Conservation (phyloP, 1,139 yeast species). For the Taphrina deformans region DNA sequence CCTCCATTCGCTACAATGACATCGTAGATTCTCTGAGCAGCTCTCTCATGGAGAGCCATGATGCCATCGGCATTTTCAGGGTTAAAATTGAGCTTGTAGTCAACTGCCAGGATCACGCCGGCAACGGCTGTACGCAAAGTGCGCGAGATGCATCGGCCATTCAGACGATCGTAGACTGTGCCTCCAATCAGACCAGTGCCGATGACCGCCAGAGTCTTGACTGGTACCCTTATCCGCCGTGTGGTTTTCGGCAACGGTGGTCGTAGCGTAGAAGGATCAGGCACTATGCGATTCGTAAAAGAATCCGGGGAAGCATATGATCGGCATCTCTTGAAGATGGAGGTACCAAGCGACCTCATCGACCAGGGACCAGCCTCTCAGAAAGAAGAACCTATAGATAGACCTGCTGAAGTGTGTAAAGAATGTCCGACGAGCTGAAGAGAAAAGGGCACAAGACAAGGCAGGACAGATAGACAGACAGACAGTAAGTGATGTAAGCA, state of each 20-base stretch:
- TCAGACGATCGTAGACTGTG: constrained; percentile 40
- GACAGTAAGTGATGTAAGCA: neutral
- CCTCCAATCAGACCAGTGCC: neutral
- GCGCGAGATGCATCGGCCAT: constrained; percentile 49
- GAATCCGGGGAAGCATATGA: constrained; percentile 19
- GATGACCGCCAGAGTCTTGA: constrained; percentile 15
- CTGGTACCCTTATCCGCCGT: constrained; percentile 14
- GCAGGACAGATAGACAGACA: too few species aligned
- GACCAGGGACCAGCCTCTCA: neutral
- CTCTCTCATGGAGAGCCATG: constrained; percentile 59
- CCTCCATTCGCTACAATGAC: constrained; percentile 64
- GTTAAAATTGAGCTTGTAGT: constrained; percentile 55
- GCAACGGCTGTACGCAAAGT: constrained; percentile 56
- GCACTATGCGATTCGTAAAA: constrained; percentile 25
- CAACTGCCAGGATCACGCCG: constrained; percentile 57
- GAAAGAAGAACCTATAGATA: too few species aligned
- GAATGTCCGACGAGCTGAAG: neutral
- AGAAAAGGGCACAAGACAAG: too few species aligned
- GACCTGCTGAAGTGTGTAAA: neutral
- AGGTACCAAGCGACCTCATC: constrained; percentile 10
- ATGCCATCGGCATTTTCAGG: constrained; percentile 49
- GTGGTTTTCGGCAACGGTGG: constrained; percentile 5
- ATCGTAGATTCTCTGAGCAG: constrained; percentile 58
- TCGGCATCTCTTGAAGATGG: constrained; percentile 1
- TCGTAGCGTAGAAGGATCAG: constrained; percentile 19